phyloP scores from a whole-genome alignment of 202 grass and related monocot species.

The Brachypodium distachyon region DNA sequence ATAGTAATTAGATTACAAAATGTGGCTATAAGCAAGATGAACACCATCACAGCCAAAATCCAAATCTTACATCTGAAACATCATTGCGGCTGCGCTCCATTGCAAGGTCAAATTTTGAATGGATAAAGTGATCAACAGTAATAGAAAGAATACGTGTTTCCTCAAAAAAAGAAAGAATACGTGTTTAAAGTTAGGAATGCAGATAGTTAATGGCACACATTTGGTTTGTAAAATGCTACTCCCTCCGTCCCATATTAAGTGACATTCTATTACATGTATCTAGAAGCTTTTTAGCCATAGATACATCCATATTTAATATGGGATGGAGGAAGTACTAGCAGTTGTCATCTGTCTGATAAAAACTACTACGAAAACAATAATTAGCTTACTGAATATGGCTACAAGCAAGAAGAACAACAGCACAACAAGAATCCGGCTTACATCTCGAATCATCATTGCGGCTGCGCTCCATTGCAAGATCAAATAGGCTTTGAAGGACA shows the following conservation, averaged over 20 bases:
- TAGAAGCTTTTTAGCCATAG: too few species aligned
- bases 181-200: neutral
- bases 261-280: too few species aligned
- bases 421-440: constrained; percentile 16
- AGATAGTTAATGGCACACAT: neutral
- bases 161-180: neutral
- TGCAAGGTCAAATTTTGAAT: constrained; percentile 88
- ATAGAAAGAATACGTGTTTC: neutral
- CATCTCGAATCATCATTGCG: constrained; percentile 49
- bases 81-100: constrained; percentile 61
- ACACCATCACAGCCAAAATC: neutral
- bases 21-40: neutral
- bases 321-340: too few species aligned
- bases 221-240: constrained; percentile 1
- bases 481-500: constrained; percentile 85
- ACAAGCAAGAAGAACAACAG: neutral
- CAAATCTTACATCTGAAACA: constrained; percentile 51
- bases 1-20: neutral
- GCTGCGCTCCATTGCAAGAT: constrained; percentile 77
- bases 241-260: too few species aligned
- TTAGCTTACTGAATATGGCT: neutral
- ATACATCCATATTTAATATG: too few species aligned
- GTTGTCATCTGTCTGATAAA: neutral
- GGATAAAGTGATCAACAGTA: constrained; percentile 48
- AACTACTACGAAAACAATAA: neutral